These are phyloP conservation scores for Linanthus parryae DNA, from an alignment of 148 eudicot genomes.

Conservation along the genomic window DNA sequence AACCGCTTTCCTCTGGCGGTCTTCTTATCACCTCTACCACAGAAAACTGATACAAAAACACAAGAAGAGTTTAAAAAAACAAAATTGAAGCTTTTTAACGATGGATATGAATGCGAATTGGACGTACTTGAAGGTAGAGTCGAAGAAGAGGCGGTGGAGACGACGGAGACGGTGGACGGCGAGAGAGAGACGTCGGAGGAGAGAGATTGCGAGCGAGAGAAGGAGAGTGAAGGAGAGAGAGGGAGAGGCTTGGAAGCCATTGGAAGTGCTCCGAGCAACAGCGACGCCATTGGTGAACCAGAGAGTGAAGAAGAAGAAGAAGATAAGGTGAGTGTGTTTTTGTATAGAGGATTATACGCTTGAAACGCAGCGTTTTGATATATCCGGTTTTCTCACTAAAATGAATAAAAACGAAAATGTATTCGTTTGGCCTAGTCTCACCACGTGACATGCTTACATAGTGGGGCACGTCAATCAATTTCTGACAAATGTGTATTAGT, in stretches of 20 bases:
- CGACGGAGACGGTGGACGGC: slow-evolving; percentile 18
- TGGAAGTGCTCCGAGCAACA: slow-evolving; percentile 37
- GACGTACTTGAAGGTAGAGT: slow-evolving; percentile 39
- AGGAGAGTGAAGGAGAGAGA: slow-evolving; percentile 26
- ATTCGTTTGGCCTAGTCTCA: too few relatives aligned
- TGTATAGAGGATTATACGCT: too few relatives aligned
- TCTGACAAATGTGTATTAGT: too few relatives aligned
- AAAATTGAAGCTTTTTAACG: background rate
- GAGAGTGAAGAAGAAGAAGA: background rate
- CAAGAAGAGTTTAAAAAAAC: background rate
- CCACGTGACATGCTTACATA: too few relatives aligned
- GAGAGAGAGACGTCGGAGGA: slow-evolving; percentile 19
- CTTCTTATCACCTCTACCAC: slow-evolving; percentile 69
- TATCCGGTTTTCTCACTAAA: too few relatives aligned
- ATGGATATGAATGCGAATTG: background rate
- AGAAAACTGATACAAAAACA: slow-evolving; percentile 35
- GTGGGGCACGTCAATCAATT: too few relatives aligned
- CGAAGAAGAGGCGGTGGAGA: slow-evolving; percentile 19
- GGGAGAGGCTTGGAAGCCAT: slow-evolving; percentile 27
- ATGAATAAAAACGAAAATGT: too few relatives aligned
- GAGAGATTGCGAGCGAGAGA: slow-evolving; percentile 22
- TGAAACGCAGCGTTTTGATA: too few relatives aligned
- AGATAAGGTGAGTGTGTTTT: too few relatives aligned
- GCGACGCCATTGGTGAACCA: slow-evolving; percentile 38
- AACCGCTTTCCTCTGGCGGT: slow-evolving; percentile 68